A percentile compares a stretch with the other conserved stretches of the same genome.
These are phyloP conservation scores for Sphaerulina populicola DNA, from an alignment of 2,329 filamentous ascomycete species.

Conservation along the genomic window DNA sequence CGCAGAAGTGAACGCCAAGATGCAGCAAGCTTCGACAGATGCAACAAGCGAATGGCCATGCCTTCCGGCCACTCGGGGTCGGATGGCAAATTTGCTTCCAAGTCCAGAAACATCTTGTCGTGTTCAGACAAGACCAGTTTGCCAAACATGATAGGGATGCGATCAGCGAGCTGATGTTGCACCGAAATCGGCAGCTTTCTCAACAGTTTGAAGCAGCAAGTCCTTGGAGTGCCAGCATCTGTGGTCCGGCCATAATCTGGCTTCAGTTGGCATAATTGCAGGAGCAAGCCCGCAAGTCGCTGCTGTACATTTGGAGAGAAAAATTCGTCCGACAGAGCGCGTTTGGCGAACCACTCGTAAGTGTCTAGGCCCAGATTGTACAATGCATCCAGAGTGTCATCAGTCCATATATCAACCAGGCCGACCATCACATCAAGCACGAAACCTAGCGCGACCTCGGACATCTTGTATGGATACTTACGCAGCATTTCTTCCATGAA, in stretches of 20 bases:
- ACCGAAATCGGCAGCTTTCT: constrained; percentile 57
- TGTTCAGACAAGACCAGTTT: constrained; percentile 76
- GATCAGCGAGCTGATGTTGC: constrained; percentile 65
- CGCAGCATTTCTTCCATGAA: constrained; percentile 44
- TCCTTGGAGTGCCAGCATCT: constrained; percentile 47
- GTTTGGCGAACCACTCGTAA: constrained; percentile 67
- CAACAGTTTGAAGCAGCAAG: constrained; percentile 67
- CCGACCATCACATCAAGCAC: constrained; percentile 61
- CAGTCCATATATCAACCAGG: constrained; percentile 56
- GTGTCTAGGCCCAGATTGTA: constrained; percentile 62
- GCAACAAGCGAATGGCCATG: constrained; percentile 72
- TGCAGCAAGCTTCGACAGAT: constrained; percentile 68
- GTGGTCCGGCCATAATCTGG: constrained; percentile 57
- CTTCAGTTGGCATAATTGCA: constrained; percentile 58
- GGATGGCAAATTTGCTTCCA: constrained; percentile 68
- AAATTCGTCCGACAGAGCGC: constrained; percentile 57
- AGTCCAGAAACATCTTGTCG: constrained; percentile 73
- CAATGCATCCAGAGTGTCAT: constrained; percentile 49
- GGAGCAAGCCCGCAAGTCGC: constrained; percentile 58
- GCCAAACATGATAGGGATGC: constrained; percentile 66
- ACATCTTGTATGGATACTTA: constrained; percentile 57
- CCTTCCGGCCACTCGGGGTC: constrained; percentile 65
- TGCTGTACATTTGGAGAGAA: constrained; percentile 63
- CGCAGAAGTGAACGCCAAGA: constrained; percentile 79
- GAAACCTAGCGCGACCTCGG: constrained; percentile 61